These are phyloP conservation scores for Maudiozyma serrabonitensis DNA, from an alignment of 805 yeast species.

Conservation along the genomic window DNA sequence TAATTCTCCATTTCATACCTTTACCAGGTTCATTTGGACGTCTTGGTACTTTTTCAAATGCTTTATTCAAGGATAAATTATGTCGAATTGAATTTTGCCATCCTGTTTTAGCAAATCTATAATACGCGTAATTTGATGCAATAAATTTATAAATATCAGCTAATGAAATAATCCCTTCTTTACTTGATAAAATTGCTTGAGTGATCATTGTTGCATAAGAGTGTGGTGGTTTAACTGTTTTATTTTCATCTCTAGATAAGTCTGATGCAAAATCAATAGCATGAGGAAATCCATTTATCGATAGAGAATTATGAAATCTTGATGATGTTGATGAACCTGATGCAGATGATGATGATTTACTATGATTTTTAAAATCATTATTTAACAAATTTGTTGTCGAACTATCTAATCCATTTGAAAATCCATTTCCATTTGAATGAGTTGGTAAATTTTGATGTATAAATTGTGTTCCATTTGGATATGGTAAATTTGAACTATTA, in stretches of 20 bases:
- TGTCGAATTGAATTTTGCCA: conserved; percentile 99
- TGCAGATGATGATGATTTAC: conserved; percentile 6
- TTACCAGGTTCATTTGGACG: conserved; percentile 95
- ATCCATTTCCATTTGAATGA: conserved; percentile 1
- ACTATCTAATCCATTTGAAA: background rate
- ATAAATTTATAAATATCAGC: conserved; percentile 93
- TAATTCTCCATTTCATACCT: conserved; percentile 98
- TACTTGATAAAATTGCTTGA: conserved; percentile 84
- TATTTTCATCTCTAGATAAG: conserved; percentile 80
- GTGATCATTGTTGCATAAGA: conserved; percentile 98
- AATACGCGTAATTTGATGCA: conserved; percentile 77
- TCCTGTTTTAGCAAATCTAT: conserved; percentile 85
- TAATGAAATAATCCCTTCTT: conserved; percentile 79
- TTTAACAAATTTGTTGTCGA: background rate
- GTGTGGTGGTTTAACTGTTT: conserved; percentile 88
- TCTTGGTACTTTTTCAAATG: conserved; percentile 95
- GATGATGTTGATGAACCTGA: conserved; percentile 4
- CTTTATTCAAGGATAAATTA: conserved; percentile 87
- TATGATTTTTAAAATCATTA: conserved; percentile 4
- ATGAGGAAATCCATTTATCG: conserved; percentile 18
- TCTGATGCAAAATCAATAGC: conserved; percentile 35
- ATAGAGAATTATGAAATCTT: conserved; percentile 4
- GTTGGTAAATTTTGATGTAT: conserved; percentile 2
- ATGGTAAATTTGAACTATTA: conserved; percentile 9
- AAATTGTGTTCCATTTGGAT: conserved; percentile 48